phyloP scores from a whole-genome alignment of 2,329 filamentous ascomycete genomes.

The Trichothecium roseum region DNA sequence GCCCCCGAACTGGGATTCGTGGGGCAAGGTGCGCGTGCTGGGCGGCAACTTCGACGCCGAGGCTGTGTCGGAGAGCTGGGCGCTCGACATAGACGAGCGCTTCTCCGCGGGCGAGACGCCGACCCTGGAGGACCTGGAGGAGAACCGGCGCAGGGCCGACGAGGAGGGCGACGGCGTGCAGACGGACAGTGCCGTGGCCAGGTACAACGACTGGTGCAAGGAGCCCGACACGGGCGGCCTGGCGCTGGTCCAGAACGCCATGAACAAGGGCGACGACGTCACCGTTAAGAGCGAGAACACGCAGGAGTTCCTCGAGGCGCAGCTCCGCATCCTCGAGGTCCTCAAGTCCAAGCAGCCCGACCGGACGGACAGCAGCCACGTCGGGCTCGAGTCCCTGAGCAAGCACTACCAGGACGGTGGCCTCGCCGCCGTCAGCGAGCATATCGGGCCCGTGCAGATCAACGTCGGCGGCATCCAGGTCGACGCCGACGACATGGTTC shows the following conservation, averaged over 20 bases:
- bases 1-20: conserved; percentile 96
- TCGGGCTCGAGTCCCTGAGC: background rate
- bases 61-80: conserved; percentile 74
- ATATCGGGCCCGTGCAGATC: conserved; percentile 91
- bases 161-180: conserved; percentile 11
- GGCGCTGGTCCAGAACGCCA: conserved; percentile 27
- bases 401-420: conserved; percentile 15
- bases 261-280: conserved; percentile 23
- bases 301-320: conserved; percentile 66
- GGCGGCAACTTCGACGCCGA: conserved; percentile 91
- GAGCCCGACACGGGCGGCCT: conserved; percentile 57
- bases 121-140: conserved; percentile 8
- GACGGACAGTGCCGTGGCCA: conserved; percentile 46
- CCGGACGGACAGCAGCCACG: conserved; percentile 12
- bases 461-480: conserved; percentile 98
- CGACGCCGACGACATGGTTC: conserved; percentile 87
- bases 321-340: conserved; percentile 65
- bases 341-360: conserved; percentile 45
- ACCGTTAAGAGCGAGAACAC: conserved; percentile 44
- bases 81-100: conserved; percentile 62
- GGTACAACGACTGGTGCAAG: conserved; percentile 71
- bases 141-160: conserved; percentile 12
- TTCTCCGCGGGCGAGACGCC: conserved; percentile 13
- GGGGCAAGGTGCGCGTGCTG: conserved; percentile 90
- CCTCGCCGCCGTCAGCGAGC: conserved; percentile 52